Base-by-base conservation (phyloP, 2,329 filamentous ascomycete species). In the Phialophora tarda region DNA sequence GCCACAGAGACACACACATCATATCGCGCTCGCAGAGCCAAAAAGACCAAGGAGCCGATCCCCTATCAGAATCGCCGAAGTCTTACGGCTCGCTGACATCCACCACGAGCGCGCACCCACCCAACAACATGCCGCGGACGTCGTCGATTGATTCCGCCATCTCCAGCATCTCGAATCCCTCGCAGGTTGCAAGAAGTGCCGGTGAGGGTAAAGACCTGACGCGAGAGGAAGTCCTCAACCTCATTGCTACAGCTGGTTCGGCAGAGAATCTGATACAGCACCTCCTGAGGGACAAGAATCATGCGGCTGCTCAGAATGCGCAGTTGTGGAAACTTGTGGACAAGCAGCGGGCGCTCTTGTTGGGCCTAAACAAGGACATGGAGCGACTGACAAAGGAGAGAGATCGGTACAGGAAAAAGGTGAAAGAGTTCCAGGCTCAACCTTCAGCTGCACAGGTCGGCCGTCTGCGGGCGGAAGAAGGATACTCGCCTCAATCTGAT, bases 241-340 rank as follows among this genome's bases (percentile, higher is more conserved):
- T 97, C 38, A 91, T 98, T 70, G 87, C 90, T 73, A 87, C 92
- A 34, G 93, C 93, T 28, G 95, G 94, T 59, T 96, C 92, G 60
- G 85, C 93, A 17, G 94, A 99, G 76, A 91, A 91, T 5, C 90
- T 96, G 4, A 92, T 99, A 67, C 87, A 92, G 72, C 92, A 95
- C 74, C 82, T 99, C 58, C 81, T 97, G 70, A 96, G 91, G 76
- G 95, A 99, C 76, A 98, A 97, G 78, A 88, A 94, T 69, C 91
- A 92, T 57, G 91, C 93, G 62, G 87, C 91, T 4, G 90, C 92
- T 72, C 95, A 98, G 75, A 98, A 98, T 76, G 84, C 89, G 21
- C 94, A 99, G 77, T 81, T 99, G 74, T 99, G 95, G 95, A 89
- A 93, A 59, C 81, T 99, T 55, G 93, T 99, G 58, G 94, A 98